Percentiles rank a stretch among this genome's conserved stretches.
Evolutionary conservation across 2,329 filamentous ascomycete species (phyloP).

Genomic region (Plenodomus tracheiphilus): DNA sequence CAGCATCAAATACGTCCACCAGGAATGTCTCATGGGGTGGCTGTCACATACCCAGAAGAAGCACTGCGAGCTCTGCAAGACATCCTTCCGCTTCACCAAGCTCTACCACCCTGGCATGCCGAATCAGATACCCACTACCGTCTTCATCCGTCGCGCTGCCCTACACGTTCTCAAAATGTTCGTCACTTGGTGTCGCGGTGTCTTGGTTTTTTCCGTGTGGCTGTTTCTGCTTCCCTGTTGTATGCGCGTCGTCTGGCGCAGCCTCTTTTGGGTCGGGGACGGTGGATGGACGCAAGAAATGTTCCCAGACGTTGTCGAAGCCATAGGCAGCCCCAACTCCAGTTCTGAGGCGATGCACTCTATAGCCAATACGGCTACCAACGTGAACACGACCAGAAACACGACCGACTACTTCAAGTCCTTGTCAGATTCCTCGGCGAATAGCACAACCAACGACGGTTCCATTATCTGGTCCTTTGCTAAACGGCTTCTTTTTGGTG

Average conservation of each 20-base stretch:
- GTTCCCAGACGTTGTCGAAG: conserved; percentile 23
- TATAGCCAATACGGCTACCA: conserved; percentile 21
- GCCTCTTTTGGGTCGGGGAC: conserved; percentile 93
- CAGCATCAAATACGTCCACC: conserved; percentile 97
- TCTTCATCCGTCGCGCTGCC: conserved; percentile 79
- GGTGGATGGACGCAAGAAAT: conserved; percentile 63
- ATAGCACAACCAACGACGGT: conserved; percentile 40
- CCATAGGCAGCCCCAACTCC: conserved; percentile 1
- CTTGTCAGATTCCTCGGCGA: conserved; percentile 47
- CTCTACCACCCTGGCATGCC: conserved; percentile 96
- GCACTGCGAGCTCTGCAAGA: conserved; percentile 99
- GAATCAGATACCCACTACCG: conserved; percentile 71
- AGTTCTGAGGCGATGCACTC: conserved; percentile 5
- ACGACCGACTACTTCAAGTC: conserved; percentile 37
- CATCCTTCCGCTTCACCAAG: conserved; percentile 96
- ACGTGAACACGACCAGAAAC: conserved; percentile 21
- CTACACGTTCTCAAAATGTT: conserved; percentile 73
- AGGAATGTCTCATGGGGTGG: conserved; percentile 99
- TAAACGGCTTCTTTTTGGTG: conserved; percentile 47
- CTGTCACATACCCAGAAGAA: conserved; percentile 98
- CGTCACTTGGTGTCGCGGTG: conserved; percentile 75
- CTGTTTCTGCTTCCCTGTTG: conserved; percentile 84
- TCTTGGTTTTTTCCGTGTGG: conserved; percentile 85
- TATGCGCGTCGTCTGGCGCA: conserved; percentile 90
- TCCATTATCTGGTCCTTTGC: conserved; percentile 52